Evolutionary conservation across 306 rosid species (phyloP).

Genomic region (Vicia faba): DNA sequence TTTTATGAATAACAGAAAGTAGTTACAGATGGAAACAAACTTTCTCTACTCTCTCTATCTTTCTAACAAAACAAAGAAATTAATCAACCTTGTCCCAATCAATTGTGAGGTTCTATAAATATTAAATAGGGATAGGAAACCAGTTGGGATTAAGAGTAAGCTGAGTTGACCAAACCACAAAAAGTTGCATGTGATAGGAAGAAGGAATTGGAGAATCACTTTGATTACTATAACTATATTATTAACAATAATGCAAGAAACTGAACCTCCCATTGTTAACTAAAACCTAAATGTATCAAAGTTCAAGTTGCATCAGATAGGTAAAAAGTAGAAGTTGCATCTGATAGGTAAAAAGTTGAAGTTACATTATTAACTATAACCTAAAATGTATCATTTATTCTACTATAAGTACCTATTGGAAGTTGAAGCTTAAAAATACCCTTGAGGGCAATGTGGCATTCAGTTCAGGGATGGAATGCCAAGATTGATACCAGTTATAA

Average conservation of each 20-base stretch:
- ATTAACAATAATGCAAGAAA: background rate
- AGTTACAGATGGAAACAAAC: too few species aligned
- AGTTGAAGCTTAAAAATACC: conserved; percentile 22
- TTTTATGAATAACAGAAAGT: too few species aligned
- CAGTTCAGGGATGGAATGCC: conserved; percentile 20
- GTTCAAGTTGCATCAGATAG: too few species aligned
- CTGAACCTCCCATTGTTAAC: too few species aligned
- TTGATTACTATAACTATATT: background rate
- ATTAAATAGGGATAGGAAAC: conserved; percentile 3
- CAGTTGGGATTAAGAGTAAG: conserved; percentile 8
- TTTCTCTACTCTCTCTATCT: too few species aligned
- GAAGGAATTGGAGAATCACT: conserved; percentile 25
- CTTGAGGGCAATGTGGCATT: conserved; percentile 17
- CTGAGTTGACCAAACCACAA: conserved; percentile 18
- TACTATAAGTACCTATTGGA: conserved; percentile 5
- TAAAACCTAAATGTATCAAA: background rate
- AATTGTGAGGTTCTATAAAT: background rate
- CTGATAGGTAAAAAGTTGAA: background rate
- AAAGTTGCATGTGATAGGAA: conserved; percentile 7
- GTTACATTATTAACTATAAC: background rate
- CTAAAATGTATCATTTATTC: conserved; percentile 24
- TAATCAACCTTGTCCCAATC: conserved; percentile 22
- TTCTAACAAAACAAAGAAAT: too few species aligned
- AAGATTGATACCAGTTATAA: conserved; percentile 15
- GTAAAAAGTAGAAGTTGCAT: too few species aligned